phyloP scores from a whole-genome alignment of 2,329 filamentous ascomycete species.

The Sclerotinia sclerotiorum region DNA sequence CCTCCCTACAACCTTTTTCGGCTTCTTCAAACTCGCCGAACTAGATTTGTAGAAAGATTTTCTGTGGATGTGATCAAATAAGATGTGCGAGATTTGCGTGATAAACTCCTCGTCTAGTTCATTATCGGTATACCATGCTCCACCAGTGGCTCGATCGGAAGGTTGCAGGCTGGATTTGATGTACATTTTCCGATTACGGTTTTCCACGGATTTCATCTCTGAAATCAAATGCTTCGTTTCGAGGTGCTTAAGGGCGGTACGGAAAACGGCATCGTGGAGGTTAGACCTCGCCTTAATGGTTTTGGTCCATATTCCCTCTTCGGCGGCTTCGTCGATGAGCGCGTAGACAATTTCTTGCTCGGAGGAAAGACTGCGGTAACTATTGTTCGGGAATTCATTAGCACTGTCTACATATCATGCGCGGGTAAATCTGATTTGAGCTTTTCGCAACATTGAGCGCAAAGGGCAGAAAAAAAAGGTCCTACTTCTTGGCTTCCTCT shows the following conservation, averaged over 20 bases:
- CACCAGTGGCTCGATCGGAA: conserved; percentile 86
- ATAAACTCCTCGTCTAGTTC: conserved; percentile 89
- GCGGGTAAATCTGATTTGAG: neutral
- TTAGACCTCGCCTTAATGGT: conserved; percentile 77
- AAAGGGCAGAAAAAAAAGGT: conserved; percentile 25
- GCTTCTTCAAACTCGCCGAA: conserved; percentile 46
- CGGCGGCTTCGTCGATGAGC: conserved; percentile 81
- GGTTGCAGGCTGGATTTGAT: conserved; percentile 84
- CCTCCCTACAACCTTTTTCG: conserved; percentile 54
- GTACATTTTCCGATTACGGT: conserved; percentile 91
- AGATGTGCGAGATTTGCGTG: conserved; percentile 67
- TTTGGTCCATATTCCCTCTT: conserved; percentile 88
- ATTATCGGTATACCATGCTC: conserved; percentile 91
- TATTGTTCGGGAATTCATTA: conserved; percentile 37
- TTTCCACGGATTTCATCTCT: conserved; percentile 87
- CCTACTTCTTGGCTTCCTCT: conserved; percentile 63
- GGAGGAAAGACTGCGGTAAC: conserved; percentile 63
- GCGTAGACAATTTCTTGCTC: conserved; percentile 84
- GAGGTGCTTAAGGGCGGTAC: conserved; percentile 79
- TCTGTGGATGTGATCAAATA: conserved; percentile 71
- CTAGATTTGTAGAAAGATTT: conserved; percentile 65
- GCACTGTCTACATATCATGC: neutral
- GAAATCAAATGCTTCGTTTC: conserved; percentile 81
- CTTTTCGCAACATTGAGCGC: too few relatives aligned
- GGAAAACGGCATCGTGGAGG: conserved; percentile 80